Conservation (phyloP, 805 yeast species). For the Wickerhamomyces sydowiorum region DNA sequence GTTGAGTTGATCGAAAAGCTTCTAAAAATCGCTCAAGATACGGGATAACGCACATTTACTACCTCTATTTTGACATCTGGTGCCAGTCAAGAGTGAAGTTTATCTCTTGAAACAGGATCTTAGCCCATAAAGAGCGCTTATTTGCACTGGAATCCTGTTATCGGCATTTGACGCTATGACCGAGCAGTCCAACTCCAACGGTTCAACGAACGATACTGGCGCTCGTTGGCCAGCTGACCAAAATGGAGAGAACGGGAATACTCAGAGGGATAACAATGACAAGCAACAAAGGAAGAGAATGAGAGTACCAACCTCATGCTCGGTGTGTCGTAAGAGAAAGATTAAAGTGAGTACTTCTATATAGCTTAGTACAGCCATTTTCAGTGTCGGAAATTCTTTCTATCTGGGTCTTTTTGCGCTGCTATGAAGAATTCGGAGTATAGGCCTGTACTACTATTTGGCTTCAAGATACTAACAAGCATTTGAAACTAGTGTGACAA, state of each 20-base stretch:
- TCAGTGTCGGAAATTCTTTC: background rate
- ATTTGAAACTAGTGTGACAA: slow-evolving; percentile 30
- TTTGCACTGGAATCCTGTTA: too few relatives aligned
- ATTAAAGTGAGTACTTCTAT: slow-evolving; percentile 24
- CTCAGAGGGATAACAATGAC: too few relatives aligned
- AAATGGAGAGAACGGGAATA: background rate
- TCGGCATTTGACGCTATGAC: slow-evolving; percentile 1
- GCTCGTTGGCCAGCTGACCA: background rate
- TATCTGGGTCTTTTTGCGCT: background rate
- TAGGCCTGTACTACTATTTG: too few relatives aligned
- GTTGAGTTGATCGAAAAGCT: too few relatives aligned
- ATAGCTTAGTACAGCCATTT: too few relatives aligned
- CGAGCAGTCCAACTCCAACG: background rate
- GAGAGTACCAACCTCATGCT: slow-evolving; percentile 41
- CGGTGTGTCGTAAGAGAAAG: slow-evolving; percentile 43
- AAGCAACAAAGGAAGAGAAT: slow-evolving; percentile 31
- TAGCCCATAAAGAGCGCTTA: too few relatives aligned
- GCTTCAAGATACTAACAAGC: background rate
- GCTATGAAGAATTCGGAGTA: background rate
- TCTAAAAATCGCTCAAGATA: too few relatives aligned
- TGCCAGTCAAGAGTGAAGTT: background rate
- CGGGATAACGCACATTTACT: too few relatives aligned
- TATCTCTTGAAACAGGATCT: background rate
- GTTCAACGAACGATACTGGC: background rate
- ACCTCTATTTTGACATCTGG: too few relatives aligned